Base-by-base conservation (phyloP, 345 rosid genomes). In the Hevea brasiliensis region DNA sequence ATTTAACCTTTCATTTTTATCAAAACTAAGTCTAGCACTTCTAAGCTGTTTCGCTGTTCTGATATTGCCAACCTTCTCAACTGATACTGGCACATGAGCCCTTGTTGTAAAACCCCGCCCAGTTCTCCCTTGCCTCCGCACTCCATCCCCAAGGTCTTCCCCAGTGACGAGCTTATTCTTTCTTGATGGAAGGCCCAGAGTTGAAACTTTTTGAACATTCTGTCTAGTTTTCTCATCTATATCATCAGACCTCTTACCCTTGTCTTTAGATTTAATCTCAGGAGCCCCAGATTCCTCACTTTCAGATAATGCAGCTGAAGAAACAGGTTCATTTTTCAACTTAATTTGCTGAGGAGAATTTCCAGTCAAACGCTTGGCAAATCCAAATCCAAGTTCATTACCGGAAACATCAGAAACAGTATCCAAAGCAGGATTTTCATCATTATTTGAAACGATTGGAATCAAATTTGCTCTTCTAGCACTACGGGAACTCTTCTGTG, bases 281-380 rank as follows among this genome's bases (percentile, higher is more conserved):
- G 97, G 80, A 73, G 89, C 78, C 7, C 88, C 97, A 65, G 94
- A 83, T 68, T 95, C 99, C 82, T 95, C 99, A 77, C 97, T 92
- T 85, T 95, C 99, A 45, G 98, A 91, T 81, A 92, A 85, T 50
- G 86, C 85, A 66, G 92, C 79, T 15, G 93, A 79, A 59, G 96
- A 83, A 72, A 87, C 81, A 65, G 86, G 77, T n/a, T 95, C 99
- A 62, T 84, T 85, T 87, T 89, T 92, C 51, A 81, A 74, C 81
- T 86, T 95, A 66, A 89, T 83, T 76, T 84, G 92, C 73, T 85
- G 97, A 77, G 98, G 96, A 81, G 98, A 92, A 79, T 72, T 88
- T 73, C 81, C 80, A 67, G 85, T 74, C 68, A 88, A 74, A 66
- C 83, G 91, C 83, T 89, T 89, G 29, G 85, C 80, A 79, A 81